A percentile compares a stretch with the other conserved stretches of the same genome.
phyloP scores from a whole-genome alignment of 306 rosid species.

The Cercis canadensis region DNA sequence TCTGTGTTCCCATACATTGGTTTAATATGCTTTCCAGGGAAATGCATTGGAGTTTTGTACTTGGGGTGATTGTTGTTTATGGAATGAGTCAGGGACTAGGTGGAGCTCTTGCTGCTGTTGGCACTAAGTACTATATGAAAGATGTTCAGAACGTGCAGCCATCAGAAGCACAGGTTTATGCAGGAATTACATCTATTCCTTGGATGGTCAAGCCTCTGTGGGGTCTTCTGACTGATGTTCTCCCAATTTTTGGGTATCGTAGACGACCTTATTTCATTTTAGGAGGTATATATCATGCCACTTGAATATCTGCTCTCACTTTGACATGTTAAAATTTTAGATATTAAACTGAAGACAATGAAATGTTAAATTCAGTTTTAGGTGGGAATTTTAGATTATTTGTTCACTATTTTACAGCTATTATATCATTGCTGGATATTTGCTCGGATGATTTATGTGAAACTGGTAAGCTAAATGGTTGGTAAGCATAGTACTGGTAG shows the following conservation, averaged over 20 bases:
- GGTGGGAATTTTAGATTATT: slow-evolving; percentile 18
- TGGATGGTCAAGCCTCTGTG: slow-evolving; percentile 97
- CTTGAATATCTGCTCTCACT: slow-evolving; percentile 16
- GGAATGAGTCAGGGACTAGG: slow-evolving; percentile 94
- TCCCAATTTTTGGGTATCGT: slow-evolving; percentile 82
- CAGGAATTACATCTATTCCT: slow-evolving; percentile 84
- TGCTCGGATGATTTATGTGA: slow-evolving; percentile 17
- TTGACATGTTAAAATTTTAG: neutral
- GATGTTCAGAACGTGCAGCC: slow-evolving; percentile 97
- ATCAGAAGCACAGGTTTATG: slow-evolving; percentile 89
- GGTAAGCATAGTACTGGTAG: too few species aligned
- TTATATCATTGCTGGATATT: neutral
- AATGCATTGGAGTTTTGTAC: slow-evolving; percentile 93
- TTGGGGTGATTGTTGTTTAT: slow-evolving; percentile 77
- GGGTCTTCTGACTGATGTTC: slow-evolving; percentile 96
- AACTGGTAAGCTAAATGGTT: neutral
- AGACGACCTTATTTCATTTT: slow-evolving; percentile 85
- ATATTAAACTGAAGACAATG: slow-evolving; percentile 21
- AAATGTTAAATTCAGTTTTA: slow-evolving; percentile 8
- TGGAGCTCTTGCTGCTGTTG: slow-evolving; percentile 75
- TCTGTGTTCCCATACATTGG: slow-evolving; percentile 64
- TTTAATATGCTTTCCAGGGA: slow-evolving; percentile 71
- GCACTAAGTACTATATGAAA: slow-evolving; percentile 89
- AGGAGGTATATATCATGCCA: slow-evolving; percentile 56
- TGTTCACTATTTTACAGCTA: neutral